phyloP scores from a whole-genome alignment of 1,139 yeast species.

The Suhomyces atakaporum region DNA sequence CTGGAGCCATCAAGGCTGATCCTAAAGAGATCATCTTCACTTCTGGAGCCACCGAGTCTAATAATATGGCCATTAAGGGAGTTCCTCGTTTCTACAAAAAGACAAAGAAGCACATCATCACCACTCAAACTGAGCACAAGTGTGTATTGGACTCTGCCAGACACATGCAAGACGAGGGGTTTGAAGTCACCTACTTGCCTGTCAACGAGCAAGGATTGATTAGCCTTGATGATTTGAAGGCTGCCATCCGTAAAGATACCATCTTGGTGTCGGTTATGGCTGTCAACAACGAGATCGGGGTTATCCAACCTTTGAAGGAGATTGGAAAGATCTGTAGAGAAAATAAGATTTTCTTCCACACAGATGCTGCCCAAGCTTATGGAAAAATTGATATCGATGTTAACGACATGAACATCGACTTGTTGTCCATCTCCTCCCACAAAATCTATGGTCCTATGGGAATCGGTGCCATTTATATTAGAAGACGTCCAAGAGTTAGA shows the following conservation, averaged over 20 bases:
- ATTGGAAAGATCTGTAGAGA: conserved; percentile 87
- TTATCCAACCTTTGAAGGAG: conserved; percentile 92
- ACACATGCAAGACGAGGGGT: conserved; percentile 94
- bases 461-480: conserved; percentile 89
- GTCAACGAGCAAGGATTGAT: conserved; percentile 82
- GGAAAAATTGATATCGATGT: conserved; percentile 95
- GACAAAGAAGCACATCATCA: conserved; percentile 89
- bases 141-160: conserved; percentile 96
- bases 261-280: conserved; percentile 94
- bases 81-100: conserved; percentile 90
- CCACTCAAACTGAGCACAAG: conserved; percentile 96
- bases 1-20: conserved; percentile 85
- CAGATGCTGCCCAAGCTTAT: conserved; percentile 98
- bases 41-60: conserved; percentile 97
- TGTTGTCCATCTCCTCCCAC: conserved; percentile 92
- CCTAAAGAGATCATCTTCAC: conserved; percentile 96
- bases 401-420: conserved; percentile 88
- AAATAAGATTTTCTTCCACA: conserved; percentile 91
- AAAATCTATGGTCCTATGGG: conserved; percentile 99
- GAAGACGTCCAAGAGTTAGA: conserved; percentile 98
- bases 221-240: conserved; percentile 72
- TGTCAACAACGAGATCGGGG: conserved; percentile 97
- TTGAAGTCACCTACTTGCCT: conserved; percentile 90
- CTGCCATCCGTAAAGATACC: conserved; percentile 88
- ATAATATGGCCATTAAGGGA: conserved; percentile 93